Base-by-base conservation (phyloP, 1,284 basidiomycete genomes). In the Apiotrichum montevideense region DNA sequence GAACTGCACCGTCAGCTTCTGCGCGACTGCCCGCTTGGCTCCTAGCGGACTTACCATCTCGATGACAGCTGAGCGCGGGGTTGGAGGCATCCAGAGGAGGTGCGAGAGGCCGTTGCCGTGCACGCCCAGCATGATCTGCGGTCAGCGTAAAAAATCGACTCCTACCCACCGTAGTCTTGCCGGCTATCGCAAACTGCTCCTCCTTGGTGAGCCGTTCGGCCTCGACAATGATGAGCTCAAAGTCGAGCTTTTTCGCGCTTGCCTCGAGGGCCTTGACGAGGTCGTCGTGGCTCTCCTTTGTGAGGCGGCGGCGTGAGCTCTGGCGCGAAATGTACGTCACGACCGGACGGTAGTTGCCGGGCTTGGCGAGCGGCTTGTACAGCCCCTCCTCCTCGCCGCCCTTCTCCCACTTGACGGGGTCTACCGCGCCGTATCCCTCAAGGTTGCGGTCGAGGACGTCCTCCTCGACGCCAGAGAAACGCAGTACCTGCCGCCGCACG, bases 311-410 rank as follows among this genome's bases (percentile, higher is more conserved):
- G 43, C 82, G 68, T 4, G 77, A 73, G 3, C 77, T 77, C 74
- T 90, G 88, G 39, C 88, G 79, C 55, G 82, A 84, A 64, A 90
- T 84, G 66, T 90, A 90, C 11, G 86, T 87, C 49, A 90, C 82
- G 10, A 87, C 80, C 4, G 87, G 76, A 57, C 75, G 79, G 44
- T 75, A 75, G 40, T 50, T 52, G 6, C 71, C 71, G 10, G 49
- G 40, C 0, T 61, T 56, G 0, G 58, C 57, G 0, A 69, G 40
- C 2, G 71, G 66, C 46, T 67, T 65, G 33, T 56, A 54, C 29
- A 45, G 33, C 7, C 62, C 52, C 74, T 74, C 11, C 69, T 67
- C 72, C 35, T 64, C 65, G 43, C 39, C 50, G 34, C 54, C 61
- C 15, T 47, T 49, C 52, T 59, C 55, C 39, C 43, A 47, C 39